Conservation (phyloP, 2,329 filamentous ascomycete species). For the Malbranchea cinnamomea region DNA sequence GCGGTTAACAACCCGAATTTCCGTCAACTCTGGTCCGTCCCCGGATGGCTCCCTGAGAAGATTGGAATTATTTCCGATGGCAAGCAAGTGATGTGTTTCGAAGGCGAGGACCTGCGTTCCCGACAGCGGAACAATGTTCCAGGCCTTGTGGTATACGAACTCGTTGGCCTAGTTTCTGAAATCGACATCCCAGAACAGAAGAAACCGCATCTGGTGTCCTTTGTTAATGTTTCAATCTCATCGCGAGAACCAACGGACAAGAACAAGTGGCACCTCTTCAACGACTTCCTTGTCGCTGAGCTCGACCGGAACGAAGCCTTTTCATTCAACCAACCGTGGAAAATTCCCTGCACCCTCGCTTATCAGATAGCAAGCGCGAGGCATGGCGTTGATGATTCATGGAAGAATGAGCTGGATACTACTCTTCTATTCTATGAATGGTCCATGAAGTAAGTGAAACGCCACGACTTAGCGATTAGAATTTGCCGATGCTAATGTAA, state of each 20-base stretch:
- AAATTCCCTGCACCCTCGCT: slow-evolving; percentile 71
- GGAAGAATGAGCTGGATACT: slow-evolving; percentile 75
- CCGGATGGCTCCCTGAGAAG: slow-evolving; percentile 83
- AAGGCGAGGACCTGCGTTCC: slow-evolving; percentile 73
- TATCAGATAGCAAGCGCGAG: slow-evolving; percentile 73
- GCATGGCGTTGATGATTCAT: slow-evolving; percentile 69
- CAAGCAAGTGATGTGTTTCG: slow-evolving; percentile 88
- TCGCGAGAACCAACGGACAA: slow-evolving; percentile 35
- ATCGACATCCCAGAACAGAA: slow-evolving; percentile 76
- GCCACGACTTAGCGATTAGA: neutral
- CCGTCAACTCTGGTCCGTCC: slow-evolving; percentile 65
- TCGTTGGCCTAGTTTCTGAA: slow-evolving; percentile 79
- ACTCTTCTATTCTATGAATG: slow-evolving; percentile 67
- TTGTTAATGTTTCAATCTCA: slow-evolving; percentile 58
- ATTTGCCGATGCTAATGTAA: slow-evolving; percentile 3
- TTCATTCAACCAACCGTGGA: slow-evolving; percentile 82
- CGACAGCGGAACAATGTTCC: slow-evolving; percentile 67
- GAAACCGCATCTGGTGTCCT: slow-evolving; percentile 78
- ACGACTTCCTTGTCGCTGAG: slow-evolving; percentile 82
- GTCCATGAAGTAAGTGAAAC: slow-evolving; percentile 31
- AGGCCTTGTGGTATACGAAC: slow-evolving; percentile 74
- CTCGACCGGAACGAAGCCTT: slow-evolving; percentile 71
- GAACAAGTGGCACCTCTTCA: slow-evolving; percentile 88
- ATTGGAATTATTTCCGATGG: slow-evolving; percentile 83
- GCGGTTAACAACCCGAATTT: slow-evolving; percentile 59